phyloP scores from a whole-genome alignment of 768 basidiomycete genomes.

The Strobilomyces echinocephalus region DNA sequence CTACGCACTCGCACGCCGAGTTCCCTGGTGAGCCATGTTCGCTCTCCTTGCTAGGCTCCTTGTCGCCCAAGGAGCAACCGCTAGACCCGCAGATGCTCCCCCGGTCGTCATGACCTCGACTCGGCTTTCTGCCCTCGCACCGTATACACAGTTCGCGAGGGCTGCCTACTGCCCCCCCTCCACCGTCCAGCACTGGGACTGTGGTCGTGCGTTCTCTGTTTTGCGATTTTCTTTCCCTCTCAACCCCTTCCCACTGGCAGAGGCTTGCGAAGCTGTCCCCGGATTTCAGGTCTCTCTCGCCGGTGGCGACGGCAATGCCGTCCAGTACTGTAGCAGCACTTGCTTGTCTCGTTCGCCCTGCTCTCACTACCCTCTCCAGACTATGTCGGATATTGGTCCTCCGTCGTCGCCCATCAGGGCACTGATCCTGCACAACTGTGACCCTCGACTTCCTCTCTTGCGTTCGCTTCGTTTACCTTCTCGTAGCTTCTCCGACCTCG shows the following conservation, averaged over 20 bases:
- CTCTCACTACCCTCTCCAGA: slow-evolving; percentile 27
- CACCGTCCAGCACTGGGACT: slow-evolving; percentile 38
- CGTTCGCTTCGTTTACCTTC: neutral
- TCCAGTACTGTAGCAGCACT: slow-evolving; percentile 43
- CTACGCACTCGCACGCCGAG: too few species aligned
- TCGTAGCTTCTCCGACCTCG: slow-evolving; percentile 45
- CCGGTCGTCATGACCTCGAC: slow-evolving; percentile 20
- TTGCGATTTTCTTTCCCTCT: neutral
- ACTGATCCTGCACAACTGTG: slow-evolving; percentile 55
- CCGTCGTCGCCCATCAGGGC: slow-evolving; percentile 58
- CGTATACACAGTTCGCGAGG: slow-evolving; percentile 49
- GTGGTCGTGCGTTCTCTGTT: slow-evolving; percentile 33
- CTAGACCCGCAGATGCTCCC: too few species aligned
- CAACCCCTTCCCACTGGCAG: slow-evolving; percentile 14
- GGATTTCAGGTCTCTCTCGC: slow-evolving; percentile 31
- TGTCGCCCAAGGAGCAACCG: neutral
- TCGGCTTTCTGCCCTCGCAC: slow-evolving; percentile 37
- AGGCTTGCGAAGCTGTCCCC: slow-evolving; percentile 39
- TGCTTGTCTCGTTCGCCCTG: neutral
- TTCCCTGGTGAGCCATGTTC: neutral
- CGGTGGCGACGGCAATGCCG: slow-evolving; percentile 47
- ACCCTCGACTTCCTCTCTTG: slow-evolving; percentile 8
- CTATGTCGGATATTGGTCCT: slow-evolving; percentile 55
- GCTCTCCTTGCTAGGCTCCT: slow-evolving; percentile 1
- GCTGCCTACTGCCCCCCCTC: slow-evolving; percentile 49